A percentile compares a stretch with the other conserved stretches of the same genome.
phyloP scores from a whole-genome alignment of 495 filamentous ascomycete genomes.

The Parathielavia appendiculata region DNA sequence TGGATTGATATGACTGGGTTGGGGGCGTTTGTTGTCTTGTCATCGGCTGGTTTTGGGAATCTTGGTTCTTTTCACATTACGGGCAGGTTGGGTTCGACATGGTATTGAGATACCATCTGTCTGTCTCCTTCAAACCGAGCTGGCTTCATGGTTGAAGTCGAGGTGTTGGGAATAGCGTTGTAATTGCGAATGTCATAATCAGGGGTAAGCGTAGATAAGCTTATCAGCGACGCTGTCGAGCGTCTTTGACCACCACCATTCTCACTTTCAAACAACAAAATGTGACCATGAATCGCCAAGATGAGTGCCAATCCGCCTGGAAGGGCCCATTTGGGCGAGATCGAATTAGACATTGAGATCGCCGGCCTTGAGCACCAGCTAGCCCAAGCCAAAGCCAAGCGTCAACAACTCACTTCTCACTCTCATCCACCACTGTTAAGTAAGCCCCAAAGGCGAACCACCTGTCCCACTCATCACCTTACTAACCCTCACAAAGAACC shows the following conservation, averaged over 20 bases:
- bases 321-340: not conserved
- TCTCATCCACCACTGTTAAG: constrained; percentile 6
- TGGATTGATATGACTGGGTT: not conserved
- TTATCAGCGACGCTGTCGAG: constrained; percentile 13
- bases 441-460: not conserved
- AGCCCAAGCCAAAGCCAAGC: constrained; percentile 29
- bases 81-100: constrained; percentile 2
- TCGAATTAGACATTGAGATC: constrained; percentile 31
- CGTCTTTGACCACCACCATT: not conserved
- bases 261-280: not conserved
- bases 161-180: constrained; percentile 9
- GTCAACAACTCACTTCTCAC: constrained; percentile 7
- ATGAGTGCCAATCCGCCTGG: not conserved
- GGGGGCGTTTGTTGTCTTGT: not conserved
- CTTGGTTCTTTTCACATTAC: not conserved
- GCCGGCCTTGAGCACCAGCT: constrained; percentile 38
- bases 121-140: not conserved
- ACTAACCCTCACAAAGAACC: not conserved
- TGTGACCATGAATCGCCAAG: not conserved
- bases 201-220: constrained; percentile 14
- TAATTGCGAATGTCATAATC: constrained; percentile 10
- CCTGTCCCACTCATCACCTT: not conserved
- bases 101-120: constrained; percentile 15
- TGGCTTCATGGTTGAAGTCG: not conserved
- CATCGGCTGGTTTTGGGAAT: not conserved